Conservation (phyloP, 129 eudicot species). For the Artemisia argyi region DNA sequence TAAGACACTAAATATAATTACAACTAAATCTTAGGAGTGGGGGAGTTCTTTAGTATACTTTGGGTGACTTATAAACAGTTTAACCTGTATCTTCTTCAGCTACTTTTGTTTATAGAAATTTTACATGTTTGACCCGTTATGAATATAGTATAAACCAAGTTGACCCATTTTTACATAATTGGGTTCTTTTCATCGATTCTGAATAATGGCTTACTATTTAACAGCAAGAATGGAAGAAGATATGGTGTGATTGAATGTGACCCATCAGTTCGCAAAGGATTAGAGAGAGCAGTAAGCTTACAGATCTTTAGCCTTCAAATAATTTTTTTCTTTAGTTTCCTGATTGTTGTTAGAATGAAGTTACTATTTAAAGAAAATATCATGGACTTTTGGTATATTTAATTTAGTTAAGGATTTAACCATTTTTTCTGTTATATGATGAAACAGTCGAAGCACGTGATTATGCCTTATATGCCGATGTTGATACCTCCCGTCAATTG, state of each 20-base stretch:
- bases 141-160: neutral
- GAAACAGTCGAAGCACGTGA: constrained; percentile 89
- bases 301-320: constrained; percentile 7
- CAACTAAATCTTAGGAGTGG: neutral
- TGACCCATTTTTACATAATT: neutral
- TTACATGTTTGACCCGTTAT: neutral
- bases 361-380: neutral
- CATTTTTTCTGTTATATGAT: neutral
- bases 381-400: neutral
- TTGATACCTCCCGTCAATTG: constrained; percentile 95
- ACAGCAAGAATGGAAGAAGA: constrained; percentile 64
- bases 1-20: neutral
- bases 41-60: too few relatives aligned
- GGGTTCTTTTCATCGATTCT: neutral
- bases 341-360: constrained; percentile 14
- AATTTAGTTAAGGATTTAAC: neutral
- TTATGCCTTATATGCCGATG: constrained; percentile 98
- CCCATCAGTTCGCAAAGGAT: constrained; percentile 72
- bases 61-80: too few relatives aligned
- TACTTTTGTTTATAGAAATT: neutral
- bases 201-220: constrained; percentile 19
- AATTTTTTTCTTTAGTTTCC: neutral
- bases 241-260: constrained; percentile 91
- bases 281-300: constrained; percentile 71
- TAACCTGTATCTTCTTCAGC: too few relatives aligned